These are phyloP conservation scores for Xylariaceae sp. DNA, from an alignment of 2,329 filamentous ascomycete genomes.

Conservation along the genomic window DNA sequence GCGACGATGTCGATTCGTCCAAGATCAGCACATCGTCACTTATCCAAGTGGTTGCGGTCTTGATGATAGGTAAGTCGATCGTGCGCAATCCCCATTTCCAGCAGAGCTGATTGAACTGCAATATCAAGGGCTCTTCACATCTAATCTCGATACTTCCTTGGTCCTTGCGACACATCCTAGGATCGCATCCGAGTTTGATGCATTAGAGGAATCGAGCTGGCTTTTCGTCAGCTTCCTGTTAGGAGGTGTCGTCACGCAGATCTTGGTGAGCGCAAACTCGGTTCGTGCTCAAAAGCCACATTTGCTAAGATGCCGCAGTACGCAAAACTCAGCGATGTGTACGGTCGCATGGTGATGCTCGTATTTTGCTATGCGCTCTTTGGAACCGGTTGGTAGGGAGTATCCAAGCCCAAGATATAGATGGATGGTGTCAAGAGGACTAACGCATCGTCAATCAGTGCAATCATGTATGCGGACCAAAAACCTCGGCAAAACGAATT, in stretches of 20 bases:
- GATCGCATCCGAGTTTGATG: constrained; percentile 57
- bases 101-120: background rate
- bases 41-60: constrained; percentile 12
- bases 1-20: background rate
- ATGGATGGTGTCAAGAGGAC: background rate
- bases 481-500: background rate
- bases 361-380: constrained; percentile 48
- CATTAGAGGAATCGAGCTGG: constrained; percentile 53
- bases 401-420: background rate
- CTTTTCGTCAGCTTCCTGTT: constrained; percentile 49
- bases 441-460: constrained; percentile 7
- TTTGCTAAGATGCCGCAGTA: constrained; percentile 32
- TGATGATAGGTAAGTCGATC: constrained; percentile 13
- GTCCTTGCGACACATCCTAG: constrained; percentile 61
- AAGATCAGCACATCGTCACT: constrained; percentile 11
- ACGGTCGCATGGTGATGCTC: constrained; percentile 48
- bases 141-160: constrained; percentile 58
- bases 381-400: constrained; percentile 42
- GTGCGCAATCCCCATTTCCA: no score
- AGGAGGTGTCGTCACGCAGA: constrained; percentile 47
- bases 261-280: constrained; percentile 38
- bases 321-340: constrained; percentile 54
- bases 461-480: constrained; percentile 19
- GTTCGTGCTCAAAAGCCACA: background rate
- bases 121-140: constrained; percentile 50